Percentiles rank a stretch among this genome's conserved stretches.
These are phyloP conservation scores for Sonneratia alba DNA, from an alignment of 345 rosid species.

Conservation along the genomic window DNA sequence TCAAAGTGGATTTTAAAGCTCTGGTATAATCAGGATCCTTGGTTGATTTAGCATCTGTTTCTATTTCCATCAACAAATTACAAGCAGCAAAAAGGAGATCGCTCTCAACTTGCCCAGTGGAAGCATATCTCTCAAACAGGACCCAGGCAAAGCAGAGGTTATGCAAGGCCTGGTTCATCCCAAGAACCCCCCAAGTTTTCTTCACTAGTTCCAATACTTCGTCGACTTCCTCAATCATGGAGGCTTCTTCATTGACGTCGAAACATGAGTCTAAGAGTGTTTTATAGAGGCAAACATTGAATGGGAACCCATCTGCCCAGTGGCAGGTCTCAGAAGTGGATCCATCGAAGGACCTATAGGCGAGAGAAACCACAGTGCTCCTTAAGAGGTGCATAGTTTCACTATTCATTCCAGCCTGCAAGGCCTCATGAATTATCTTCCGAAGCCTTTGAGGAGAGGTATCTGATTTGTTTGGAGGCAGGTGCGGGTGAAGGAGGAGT, in stretches of 20 bases:
- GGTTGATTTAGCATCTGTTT: constrained; percentile 46
- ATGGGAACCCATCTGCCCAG: constrained; percentile 90
- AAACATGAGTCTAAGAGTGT: constrained; percentile 76
- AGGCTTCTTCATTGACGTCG: constrained; percentile 61
- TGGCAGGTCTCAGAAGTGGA: constrained; percentile 58
- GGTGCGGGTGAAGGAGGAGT: constrained; percentile 58
- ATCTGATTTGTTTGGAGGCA: constrained; percentile 46
- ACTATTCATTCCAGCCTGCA: constrained; percentile 52
- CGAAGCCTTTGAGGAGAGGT: constrained; percentile 44
- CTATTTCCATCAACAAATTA: constrained; percentile 65
- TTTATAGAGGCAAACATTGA: constrained; percentile 68
- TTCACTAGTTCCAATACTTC: constrained; percentile 80
- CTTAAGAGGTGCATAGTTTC: constrained; percentile 67
- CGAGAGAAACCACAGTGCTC: constrained; percentile 56
- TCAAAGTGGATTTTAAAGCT: constrained; percentile 48
- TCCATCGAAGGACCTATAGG: constrained; percentile 51
- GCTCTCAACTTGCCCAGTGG: constrained; percentile 65
- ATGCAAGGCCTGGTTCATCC: constrained; percentile 64
- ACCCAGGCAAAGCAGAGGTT: constrained; percentile 87
- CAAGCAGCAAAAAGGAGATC: constrained; percentile 72
- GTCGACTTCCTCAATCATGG: constrained; percentile 74
- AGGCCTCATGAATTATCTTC: constrained; percentile 43
- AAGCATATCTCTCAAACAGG: constrained; percentile 64
- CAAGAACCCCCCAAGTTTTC: constrained; percentile 87
- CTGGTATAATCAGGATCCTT: constrained; percentile 46